Base-by-base conservation (phyloP, 306 rosid genomes). In the Prunus dulcis region DNA sequence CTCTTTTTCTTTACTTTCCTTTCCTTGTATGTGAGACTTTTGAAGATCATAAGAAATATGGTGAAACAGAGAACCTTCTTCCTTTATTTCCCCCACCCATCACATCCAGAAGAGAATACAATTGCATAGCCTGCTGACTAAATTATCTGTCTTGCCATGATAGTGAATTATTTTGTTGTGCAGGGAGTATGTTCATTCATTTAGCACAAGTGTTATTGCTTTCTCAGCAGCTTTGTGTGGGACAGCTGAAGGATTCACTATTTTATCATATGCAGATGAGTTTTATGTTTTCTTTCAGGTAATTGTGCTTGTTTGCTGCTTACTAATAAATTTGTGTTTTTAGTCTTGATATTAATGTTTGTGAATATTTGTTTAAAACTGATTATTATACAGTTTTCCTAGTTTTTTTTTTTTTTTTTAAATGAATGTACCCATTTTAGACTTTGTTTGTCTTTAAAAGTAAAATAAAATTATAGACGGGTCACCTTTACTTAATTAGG, bases 121-220 rank as follows among this genome's bases (percentile, higher is more conserved):
- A 52, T n/a, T 74, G 43, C 15, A 34, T 30, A 32, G 62, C 14
- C 19, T 58, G 51, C 55, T 74, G 67, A 67, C 74, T 79, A 76
- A 75, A 51, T 65, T 72, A 41, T 80, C n/a, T 34, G 57, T 79
- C 64, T 77, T 81, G 43, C 76, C 64, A 78, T 84, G 79, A 88
- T 74, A 66, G 76, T 78, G 55, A 57, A 61, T 76, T 51, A 19
- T 66, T 85, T 81, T 70, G 75, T 78, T 57, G 62, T 84, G 83
- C 93, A 94, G 98, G 95, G 86, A 85, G 70, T 85, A 62, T 81
- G 68, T 84, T 80, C 87, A 84, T 82, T 88, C 98, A 51, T 83
- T 94, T 76, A 82, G 93, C 88, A 80, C 86, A 78, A 80, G 81
- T 62, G 73, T 78, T 53, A 63, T 79, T 66, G 79, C 92, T 80